A percentile compares a stretch with the other conserved stretches of the same genome.
These are phyloP conservation scores for Neurospora sp. DNA, from an alignment of 2,329 filamentous ascomycete genomes.

Conservation along the genomic window DNA sequence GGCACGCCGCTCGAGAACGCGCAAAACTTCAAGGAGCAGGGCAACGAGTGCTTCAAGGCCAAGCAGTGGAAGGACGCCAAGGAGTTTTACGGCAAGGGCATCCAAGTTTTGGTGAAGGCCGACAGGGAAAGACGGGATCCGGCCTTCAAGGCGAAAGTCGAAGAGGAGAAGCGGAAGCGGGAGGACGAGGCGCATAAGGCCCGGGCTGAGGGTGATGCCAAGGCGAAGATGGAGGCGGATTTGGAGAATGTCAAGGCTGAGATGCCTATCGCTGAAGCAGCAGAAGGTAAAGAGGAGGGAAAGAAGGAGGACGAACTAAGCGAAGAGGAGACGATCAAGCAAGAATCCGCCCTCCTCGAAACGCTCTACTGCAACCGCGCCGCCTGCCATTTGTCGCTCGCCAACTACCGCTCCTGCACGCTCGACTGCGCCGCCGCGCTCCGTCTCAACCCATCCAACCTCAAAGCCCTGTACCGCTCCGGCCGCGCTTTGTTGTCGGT, in stretches of 20 bases:
- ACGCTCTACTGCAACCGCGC: slow-evolving; percentile 78
- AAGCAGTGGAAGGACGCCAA: slow-evolving; percentile 72
- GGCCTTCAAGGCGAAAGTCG: slow-evolving; percentile 24
- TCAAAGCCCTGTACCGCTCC: slow-evolving; percentile 88
- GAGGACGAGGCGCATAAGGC: slow-evolving; percentile 9
- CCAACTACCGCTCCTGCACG: slow-evolving; percentile 81
- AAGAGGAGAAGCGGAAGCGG: slow-evolving; percentile 23
- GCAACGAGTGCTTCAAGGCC: slow-evolving; percentile 75
- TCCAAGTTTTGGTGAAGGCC: slow-evolving; percentile 50
- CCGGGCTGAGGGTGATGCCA: not conserved
- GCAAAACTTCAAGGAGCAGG: slow-evolving; percentile 77
- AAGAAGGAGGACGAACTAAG: slow-evolving; percentile 27
- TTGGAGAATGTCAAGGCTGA: not conserved
- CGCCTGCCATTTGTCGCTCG: slow-evolving; percentile 76
- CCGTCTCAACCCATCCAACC: slow-evolving; percentile 65
- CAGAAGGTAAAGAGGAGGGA: slow-evolving; percentile 9
- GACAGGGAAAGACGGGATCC: slow-evolving; percentile 48
- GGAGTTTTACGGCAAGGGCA: slow-evolving; percentile 86
- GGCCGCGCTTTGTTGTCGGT: slow-evolving; percentile 68
- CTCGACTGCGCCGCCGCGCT: slow-evolving; percentile 75
- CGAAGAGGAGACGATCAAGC: slow-evolving; percentile 28
- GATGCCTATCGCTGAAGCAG: not conserved
- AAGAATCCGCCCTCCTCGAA: slow-evolving; percentile 59
- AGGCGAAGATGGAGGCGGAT: not conserved
- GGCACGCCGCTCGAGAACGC: slow-evolving; percentile 78